phyloP scores from a whole-genome alignment of 2,329 filamentous ascomycete species.

The Torrubiellomyces zombiae region DNA sequence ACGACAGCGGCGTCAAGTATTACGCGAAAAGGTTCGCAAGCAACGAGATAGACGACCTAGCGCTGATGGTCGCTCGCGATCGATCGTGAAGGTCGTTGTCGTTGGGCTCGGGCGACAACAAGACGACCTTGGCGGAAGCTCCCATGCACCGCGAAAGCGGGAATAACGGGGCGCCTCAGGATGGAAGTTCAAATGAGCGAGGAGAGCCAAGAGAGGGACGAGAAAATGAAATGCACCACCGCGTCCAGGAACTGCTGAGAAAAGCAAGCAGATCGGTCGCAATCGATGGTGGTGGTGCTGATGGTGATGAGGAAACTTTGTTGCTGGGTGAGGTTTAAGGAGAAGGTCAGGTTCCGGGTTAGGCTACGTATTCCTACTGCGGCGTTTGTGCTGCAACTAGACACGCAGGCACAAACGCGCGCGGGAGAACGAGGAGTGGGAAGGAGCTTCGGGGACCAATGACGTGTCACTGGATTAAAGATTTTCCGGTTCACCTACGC shows the following conservation, averaged over 20 bases:
- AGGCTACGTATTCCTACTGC: slow-evolving; percentile 16
- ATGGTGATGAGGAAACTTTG: too few species aligned
- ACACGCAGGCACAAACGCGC: slow-evolving; percentile 2
- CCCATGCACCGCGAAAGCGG: slow-evolving; percentile 22
- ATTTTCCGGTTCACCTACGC: slow-evolving; percentile 9
- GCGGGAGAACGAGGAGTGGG: slow-evolving; percentile 4
- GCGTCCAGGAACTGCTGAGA: slow-evolving; percentile 11
- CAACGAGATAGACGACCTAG: slow-evolving; percentile 3
- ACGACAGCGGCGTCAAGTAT: slow-evolving; percentile 9
- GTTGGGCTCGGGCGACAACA: slow-evolving; percentile 8
- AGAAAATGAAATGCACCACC: slow-evolving; percentile 7
- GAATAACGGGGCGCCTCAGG: slow-evolving; percentile 7
- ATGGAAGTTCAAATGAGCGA: slow-evolving; percentile 5
- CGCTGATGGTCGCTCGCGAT: slow-evolving; percentile 6
- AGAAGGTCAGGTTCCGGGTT: slow-evolving; percentile 10
- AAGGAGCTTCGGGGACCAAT: slow-evolving; percentile 6
- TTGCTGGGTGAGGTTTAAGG: slow-evolving; percentile 6
- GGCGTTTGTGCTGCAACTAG: slow-evolving; percentile 3
- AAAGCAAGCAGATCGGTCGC: slow-evolving; percentile 10
- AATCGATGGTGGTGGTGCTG: slow-evolving; percentile 4
- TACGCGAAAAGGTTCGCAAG: too few species aligned
- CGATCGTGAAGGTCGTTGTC: slow-evolving; percentile 9
- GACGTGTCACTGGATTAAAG: slow-evolving; percentile 3
- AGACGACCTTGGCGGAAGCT: slow-evolving; percentile 15
- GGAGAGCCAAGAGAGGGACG: slow-evolving; percentile 6